A percentile compares a stretch with the other conserved stretches of the same genome.
phyloP scores from a whole-genome alignment of 129 eudicot genomes.

The Gnaphalium uliginosum region DNA sequence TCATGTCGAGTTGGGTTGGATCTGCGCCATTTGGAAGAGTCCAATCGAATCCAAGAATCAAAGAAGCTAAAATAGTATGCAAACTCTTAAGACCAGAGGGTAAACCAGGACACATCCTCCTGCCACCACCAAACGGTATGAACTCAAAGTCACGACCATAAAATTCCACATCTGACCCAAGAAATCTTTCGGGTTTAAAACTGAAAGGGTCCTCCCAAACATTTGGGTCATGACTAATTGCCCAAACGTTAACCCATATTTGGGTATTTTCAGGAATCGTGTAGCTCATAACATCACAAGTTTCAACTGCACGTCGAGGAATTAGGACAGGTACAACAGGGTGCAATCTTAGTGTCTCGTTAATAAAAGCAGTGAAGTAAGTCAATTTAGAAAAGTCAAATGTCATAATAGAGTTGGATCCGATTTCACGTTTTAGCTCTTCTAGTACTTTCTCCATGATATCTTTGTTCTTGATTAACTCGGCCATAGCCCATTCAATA shows the following conservation, averaged over 20 bases:
- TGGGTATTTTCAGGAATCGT: constrained; percentile 35
- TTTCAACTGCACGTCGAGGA: constrained; percentile 31
- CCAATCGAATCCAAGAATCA: constrained; percentile 39
- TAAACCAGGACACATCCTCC: constrained; percentile 48
- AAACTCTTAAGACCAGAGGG: constrained; percentile 28
- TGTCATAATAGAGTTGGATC: constrained; percentile 1
- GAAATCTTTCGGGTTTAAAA: constrained; percentile 37
- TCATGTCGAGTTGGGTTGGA: constrained; percentile 30
- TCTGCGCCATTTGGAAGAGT: constrained; percentile 22
- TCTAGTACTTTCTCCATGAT: constrained; percentile 22
- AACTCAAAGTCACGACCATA: constrained; percentile 32
- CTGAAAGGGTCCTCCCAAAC: constrained; percentile 39
- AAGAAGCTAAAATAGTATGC: constrained; percentile 37
- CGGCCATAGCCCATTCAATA: constrained; percentile 47
- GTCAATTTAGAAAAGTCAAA: constrained; percentile 30
- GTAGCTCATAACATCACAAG: constrained; percentile 41
- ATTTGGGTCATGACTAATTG: constrained; percentile 39
- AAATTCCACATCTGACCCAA: constrained; percentile 34
- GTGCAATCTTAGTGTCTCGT: constrained; percentile 47
- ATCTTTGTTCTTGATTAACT: constrained; percentile 39
- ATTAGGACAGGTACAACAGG: constrained; percentile 45
- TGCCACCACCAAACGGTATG: constrained; percentile 49
- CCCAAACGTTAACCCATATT: constrained; percentile 47
- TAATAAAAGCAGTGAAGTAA: constrained; percentile 36
- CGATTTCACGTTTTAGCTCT: constrained; percentile 18